Percentiles rank a stretch among this genome's conserved stretches.
phyloP scores from a whole-genome alignment of 352 stramenopile species.

The Globisporangium cylindrosporum region DNA sequence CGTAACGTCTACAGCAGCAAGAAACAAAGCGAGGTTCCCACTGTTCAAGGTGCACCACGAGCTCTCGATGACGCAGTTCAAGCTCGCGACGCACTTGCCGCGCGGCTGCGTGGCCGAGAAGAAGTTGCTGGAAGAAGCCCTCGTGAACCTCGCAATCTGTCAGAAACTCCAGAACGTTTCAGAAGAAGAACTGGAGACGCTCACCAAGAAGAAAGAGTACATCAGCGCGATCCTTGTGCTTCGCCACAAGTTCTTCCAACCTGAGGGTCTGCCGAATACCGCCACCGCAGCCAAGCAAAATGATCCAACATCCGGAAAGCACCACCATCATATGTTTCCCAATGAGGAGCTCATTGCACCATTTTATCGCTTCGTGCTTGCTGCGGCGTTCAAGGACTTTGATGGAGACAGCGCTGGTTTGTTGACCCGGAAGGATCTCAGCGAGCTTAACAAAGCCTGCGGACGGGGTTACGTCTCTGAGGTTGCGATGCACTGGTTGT shows the following conservation, averaged over 20 bases:
- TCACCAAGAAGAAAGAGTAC: conserved; percentile 31
- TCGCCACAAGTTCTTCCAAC: conserved; percentile 57
- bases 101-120: conserved; percentile 49
- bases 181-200: neutral
- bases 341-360: conserved; percentile 40
- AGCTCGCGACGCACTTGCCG: conserved; percentile 52
- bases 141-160: conserved; percentile 30
- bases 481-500: conserved; percentile 41
- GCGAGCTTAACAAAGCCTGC: conserved; percentile 46
- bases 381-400: conserved; percentile 48
- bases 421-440: conserved; percentile 32
- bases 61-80: conserved; percentile 49
- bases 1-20: neutral
- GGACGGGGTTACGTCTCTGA: conserved; percentile 25
- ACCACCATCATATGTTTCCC: conserved; percentile 1
- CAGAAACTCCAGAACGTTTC: conserved; percentile 5
- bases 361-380: conserved; percentile 69
- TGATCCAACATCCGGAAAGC: neutral
- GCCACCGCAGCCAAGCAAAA: neutral
- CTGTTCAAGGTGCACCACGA: conserved; percentile 29
- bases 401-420: conserved; percentile 29
- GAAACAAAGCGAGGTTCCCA: conserved; percentile 18
- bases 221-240: conserved; percentile 39
- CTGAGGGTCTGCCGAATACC: conserved; percentile 22
- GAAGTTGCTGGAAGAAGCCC: conserved; percentile 40